phyloP scores from a whole-genome alignment of 768 basidiomycete genomes.

The Mycena haematopus region DNA sequence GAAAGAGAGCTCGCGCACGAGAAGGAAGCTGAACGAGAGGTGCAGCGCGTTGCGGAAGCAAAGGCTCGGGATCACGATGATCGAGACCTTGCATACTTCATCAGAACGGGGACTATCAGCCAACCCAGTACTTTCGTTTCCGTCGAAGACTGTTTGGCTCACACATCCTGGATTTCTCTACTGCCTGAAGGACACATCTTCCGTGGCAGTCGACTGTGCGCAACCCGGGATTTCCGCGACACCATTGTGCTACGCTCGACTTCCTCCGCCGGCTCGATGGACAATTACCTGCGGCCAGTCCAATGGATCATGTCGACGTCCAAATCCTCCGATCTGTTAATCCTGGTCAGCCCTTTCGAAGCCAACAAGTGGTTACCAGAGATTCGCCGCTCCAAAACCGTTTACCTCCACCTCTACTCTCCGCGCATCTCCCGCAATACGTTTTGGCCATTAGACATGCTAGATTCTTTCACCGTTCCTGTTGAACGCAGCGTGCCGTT shows the following conservation, averaged over 20 bases:
- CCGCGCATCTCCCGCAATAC: slow-evolving; percentile 14
- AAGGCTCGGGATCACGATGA: slow-evolving; percentile 3
- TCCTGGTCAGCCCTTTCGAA: slow-evolving; percentile 19
- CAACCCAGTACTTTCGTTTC: slow-evolving; percentile 5
- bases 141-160: slow-evolving; percentile 8
- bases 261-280: slow-evolving; percentile 3
- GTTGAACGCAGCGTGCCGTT: neutral
- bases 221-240: slow-evolving; percentile 10
- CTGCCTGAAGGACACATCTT: slow-evolving; percentile 10
- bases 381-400: slow-evolving; percentile 8
- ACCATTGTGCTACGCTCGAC: neutral
- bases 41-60: slow-evolving; percentile 15
- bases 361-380: slow-evolving; percentile 17
- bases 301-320: slow-evolving; percentile 19
- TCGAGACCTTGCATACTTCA: slow-evolving; percentile 3
- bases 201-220: neutral
- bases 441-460: neutral
- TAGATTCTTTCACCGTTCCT: slow-evolving; percentile 20
- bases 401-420: slow-evolving; percentile 13
- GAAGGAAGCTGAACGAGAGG: slow-evolving; percentile 22
- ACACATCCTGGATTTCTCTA: slow-evolving; percentile 12
- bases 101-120: neutral
- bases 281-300: slow-evolving; percentile 19
- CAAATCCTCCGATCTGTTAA: neutral
- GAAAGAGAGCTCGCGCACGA: slow-evolving; percentile 23